Conservation (phyloP, 768 basidiomycete genomes). For the Collybia mongolica region DNA sequence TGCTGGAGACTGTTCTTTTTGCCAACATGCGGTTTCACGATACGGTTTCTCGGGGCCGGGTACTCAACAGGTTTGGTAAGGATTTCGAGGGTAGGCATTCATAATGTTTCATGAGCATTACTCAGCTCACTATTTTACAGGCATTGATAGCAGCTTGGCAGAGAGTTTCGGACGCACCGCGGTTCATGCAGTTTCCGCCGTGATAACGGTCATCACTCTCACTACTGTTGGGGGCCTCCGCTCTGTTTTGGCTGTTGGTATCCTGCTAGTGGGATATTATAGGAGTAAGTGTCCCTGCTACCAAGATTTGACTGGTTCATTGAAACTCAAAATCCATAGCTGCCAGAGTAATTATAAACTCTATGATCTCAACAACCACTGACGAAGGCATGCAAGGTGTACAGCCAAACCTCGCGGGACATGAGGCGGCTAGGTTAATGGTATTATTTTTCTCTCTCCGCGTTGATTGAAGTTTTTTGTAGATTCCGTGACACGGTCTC, state of each 20-base stretch:
- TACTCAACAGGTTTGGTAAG: constrained; percentile 84
- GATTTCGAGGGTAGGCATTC: constrained; percentile 70
- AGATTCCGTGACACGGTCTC: constrained; percentile 35
- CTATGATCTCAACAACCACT: no score
- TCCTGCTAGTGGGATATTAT: constrained; percentile 66
- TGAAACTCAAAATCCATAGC: no score
- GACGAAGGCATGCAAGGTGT: constrained; percentile 13
- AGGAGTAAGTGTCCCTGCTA: constrained; percentile 60
- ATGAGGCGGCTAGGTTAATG: constrained; percentile 71
- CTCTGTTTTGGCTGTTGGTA: constrained; percentile 59
- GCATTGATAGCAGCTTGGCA: constrained; percentile 78
- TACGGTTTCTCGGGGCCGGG: constrained; percentile 81
- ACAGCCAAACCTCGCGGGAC: constrained; percentile 82
- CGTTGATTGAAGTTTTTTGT: background rate
- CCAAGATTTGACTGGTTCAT: no score
- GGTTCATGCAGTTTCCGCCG: constrained; percentile 65
- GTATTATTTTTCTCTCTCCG: background rate
- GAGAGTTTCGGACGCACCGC: constrained; percentile 84
- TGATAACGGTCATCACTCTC: constrained; percentile 71
- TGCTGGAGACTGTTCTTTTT: constrained; percentile 80
- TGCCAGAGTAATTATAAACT: no score
- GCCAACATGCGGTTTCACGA: constrained; percentile 93
- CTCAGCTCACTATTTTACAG: constrained; percentile 27
- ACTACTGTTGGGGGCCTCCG: constrained; percentile 76
- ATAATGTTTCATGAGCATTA: no score